Conservation (phyloP, 2,329 filamentous ascomycete species). For the Stagonosporopsis tanaceti region DNA sequence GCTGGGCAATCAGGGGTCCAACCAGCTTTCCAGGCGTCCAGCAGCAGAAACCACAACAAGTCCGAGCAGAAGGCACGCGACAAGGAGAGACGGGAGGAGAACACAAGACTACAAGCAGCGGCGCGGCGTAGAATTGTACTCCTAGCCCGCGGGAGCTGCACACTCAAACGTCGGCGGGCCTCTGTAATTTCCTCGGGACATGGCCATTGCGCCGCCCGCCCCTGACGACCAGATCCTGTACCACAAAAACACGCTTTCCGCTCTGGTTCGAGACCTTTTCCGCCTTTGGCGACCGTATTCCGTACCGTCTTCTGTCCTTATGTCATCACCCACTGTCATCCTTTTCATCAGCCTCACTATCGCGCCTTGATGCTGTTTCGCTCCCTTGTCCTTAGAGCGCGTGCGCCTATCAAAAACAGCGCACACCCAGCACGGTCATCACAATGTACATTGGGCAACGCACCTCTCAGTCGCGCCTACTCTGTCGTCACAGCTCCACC, state of each 20-base stretch:
- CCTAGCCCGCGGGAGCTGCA: constrained; percentile 14
- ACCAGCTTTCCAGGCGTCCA: constrained; percentile 1
- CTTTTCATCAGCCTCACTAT: constrained; percentile 3
- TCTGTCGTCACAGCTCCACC: constrained; percentile 33
- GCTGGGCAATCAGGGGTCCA: constrained; percentile 6
- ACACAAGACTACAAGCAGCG: constrained; percentile 5
- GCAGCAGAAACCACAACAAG: constrained; percentile 1
- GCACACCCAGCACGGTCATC: neutral
- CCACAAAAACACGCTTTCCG: constrained; percentile 12
- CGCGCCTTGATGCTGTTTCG: constrained; percentile 12
- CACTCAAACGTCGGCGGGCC: constrained; percentile 1
- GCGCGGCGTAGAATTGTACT: constrained; percentile 4
- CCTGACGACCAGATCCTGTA: constrained; percentile 11
- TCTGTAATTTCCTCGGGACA: constrained; percentile 16
- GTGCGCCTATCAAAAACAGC: neutral
- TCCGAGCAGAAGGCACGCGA: constrained; percentile 4
- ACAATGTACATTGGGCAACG: neutral
- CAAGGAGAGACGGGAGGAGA: neutral
- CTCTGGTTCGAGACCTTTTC: constrained; percentile 7
- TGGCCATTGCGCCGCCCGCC: constrained; percentile 17
- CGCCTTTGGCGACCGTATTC: neutral
- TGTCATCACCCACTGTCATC: neutral
- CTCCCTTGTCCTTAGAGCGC: neutral
- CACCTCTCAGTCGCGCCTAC: constrained; percentile 21
- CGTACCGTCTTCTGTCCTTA: neutral